These are phyloP conservation scores for Pseudomassariella vexata DNA, from an alignment of 2,329 filamentous ascomycete genomes.

Conservation along the genomic window DNA sequence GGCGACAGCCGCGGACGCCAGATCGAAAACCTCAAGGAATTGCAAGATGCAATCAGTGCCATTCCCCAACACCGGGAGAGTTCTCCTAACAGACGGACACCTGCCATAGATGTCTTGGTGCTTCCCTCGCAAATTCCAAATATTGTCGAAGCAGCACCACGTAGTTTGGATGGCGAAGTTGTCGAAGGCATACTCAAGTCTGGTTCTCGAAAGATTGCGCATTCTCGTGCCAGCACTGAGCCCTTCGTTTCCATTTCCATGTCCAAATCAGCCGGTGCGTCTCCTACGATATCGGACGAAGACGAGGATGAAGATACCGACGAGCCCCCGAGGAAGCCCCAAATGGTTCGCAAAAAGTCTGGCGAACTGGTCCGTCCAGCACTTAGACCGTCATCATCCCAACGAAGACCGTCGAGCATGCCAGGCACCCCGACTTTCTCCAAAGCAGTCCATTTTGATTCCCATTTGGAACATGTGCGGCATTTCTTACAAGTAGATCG, in stretches of 20 bases:
- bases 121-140: conserved; percentile 27
- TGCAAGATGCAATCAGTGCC: conserved; percentile 77
- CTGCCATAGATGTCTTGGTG: conserved; percentile 29
- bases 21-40: conserved; percentile 53
- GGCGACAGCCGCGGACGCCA: conserved; percentile 37
- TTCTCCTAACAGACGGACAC: conserved; percentile 41
- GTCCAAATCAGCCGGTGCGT: conserved; percentile 41
- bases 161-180: conserved; percentile 23
- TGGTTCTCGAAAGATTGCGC: conserved; percentile 36
- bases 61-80: conserved; percentile 62
- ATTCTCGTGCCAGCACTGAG: conserved; percentile 52
- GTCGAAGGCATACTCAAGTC: conserved; percentile 10
- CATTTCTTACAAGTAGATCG: conserved; percentile 93
- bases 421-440: conserved; percentile 92
- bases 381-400: conserved; percentile 70
- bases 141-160: conserved; percentile 32
- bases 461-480: conserved; percentile 89
- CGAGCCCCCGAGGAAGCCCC: conserved; percentile 63
- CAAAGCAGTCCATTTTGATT: conserved; percentile 98
- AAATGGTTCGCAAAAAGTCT: conserved; percentile 96
- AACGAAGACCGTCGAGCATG: conserved; percentile 87
- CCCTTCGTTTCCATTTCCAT: conserved; percentile 42
- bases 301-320: conserved; percentile 55
- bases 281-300: conserved; percentile 51
- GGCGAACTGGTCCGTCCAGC: conserved; percentile 93